A percentile compares a stretch with the other conserved stretches of the same genome.
Evolutionary conservation across 306 rosid genomes (phyloP).

Genomic region (Cucurbita ficifolia): DNA sequence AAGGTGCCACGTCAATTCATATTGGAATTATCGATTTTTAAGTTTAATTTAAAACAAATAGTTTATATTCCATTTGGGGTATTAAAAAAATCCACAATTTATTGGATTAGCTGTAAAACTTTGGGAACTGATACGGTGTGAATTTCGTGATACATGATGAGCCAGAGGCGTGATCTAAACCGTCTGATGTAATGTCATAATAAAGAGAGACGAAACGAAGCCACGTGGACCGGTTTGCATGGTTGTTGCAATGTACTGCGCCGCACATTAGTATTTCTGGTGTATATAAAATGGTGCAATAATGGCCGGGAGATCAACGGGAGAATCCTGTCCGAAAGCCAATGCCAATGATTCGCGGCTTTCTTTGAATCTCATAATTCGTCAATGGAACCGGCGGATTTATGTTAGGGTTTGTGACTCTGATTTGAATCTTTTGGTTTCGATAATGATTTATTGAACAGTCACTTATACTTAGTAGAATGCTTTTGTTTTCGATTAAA

Average conservation of each 20-base stretch:
- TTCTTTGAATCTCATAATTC: not conserved
- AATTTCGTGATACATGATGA: not conserved
- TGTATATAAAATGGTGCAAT: not conserved
- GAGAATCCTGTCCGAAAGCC: not conserved
- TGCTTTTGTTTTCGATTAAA: not conserved
- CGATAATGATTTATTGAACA: not conserved
- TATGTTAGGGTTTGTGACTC: conserved; percentile 2
- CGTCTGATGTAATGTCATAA: not conserved
- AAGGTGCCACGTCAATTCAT: not conserved
- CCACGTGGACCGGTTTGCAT: not conserved
- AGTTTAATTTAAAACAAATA: not conserved
- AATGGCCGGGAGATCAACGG: conserved; percentile 5
- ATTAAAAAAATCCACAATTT: not conserved
- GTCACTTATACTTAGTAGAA: not conserved
- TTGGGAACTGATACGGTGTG: not conserved
- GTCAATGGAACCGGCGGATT: not conserved
- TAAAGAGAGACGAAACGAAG: not conserved
- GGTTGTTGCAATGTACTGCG: not conserved
- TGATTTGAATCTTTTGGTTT: not conserved
- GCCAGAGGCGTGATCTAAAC: not conserved
- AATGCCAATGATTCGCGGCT: not conserved
- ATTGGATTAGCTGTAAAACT: not conserved
- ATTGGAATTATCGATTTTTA: not conserved
- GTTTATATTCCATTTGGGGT: not conserved
- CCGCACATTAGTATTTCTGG: not conserved